Evolutionary conservation across 148 eudicot genomes (phyloP), one percentile per base, ranked within the genome.

Genomic region (Rhododendron ovatum): DNA sequence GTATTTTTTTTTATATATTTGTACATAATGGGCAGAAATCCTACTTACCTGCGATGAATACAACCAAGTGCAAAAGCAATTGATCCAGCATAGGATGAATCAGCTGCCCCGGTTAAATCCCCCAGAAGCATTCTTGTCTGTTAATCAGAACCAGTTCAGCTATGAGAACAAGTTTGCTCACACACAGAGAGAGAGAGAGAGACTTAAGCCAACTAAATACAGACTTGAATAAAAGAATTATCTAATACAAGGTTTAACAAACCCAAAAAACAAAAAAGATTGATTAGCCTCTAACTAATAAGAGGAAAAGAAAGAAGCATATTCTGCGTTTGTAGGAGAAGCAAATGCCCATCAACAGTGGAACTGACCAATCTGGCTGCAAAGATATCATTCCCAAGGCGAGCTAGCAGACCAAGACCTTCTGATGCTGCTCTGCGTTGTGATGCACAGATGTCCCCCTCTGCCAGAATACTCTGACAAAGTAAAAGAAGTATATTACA

Each of bases 381-480:
- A 88, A 92, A 95, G 2, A 85, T 89, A 90, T 97, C 99, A 91
- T 90, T 93, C 88, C 98, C 98, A 55, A 97, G 95, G 84, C 99
- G 95, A 87, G 98, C 95, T 89, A 97, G 89, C 85, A 95, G 88
- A 76, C 99, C 99, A 89, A 97, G 98, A 81, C 98, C 98, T 94
- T 97, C 99, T 74, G 98, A 90, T 80, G 96, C 94, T 86, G 98
- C 99, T 91, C 99, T 93, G 47, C 99, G 98, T 86, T 94, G 91
- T 77, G 98, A 92, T 88, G 96, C 91, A 89, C 94, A 92, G 75
- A 95, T 93, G 88, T 95, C 98, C 82, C 99, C 99, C 89, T 94
- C 99, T 77, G 95, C 93, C 88, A 97, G 89, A 90, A 94, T 97
- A 84, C 89, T 92, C 99, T 97, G 93, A 47, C 84, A 90, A 82